phyloP scores from a whole-genome alignment of 2,329 filamentous ascomycete genomes.

The Apiospora saccharicola region DNA sequence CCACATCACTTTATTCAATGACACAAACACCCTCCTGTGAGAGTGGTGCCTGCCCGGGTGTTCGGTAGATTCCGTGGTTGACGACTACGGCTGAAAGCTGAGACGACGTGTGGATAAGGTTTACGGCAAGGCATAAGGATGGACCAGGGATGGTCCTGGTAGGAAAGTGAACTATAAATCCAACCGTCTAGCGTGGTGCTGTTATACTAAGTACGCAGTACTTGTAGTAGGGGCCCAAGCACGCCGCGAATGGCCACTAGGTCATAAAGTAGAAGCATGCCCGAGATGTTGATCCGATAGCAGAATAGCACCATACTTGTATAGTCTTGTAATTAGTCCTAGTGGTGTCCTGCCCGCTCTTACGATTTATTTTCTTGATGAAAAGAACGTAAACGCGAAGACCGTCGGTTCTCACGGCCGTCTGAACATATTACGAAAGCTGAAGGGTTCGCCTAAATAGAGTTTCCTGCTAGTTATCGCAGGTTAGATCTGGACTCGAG shows the following conservation, averaged over 20 bases:
- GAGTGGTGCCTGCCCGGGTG: not conserved
- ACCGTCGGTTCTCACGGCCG: not conserved
- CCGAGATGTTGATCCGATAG: not conserved
- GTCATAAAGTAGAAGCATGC: not conserved
- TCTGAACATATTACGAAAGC: not conserved
- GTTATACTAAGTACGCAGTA: not conserved
- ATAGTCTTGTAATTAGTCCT: not conserved
- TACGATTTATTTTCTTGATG: no score
- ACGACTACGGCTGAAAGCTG: not conserved
- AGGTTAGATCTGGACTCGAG: not conserved
- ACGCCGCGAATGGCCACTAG: not conserved
- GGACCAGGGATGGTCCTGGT: not conserved
- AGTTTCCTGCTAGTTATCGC: slow-evolving; percentile 3
- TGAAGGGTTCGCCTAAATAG: not conserved
- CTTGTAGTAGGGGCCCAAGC: not conserved
- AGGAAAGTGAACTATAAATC: not conserved
- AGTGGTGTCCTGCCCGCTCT: not conserved
- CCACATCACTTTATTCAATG: not conserved
- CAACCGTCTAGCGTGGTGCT: not conserved
- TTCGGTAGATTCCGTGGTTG: not conserved
- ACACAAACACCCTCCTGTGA: not conserved
- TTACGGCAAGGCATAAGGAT: not conserved
- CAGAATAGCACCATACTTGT: not conserved
- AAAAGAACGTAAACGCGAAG: not conserved
- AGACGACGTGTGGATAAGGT: not conserved